Conservation (phyloP, 2,329 filamentous ascomycete species). For the Fusarium heterosporum region DNA sequence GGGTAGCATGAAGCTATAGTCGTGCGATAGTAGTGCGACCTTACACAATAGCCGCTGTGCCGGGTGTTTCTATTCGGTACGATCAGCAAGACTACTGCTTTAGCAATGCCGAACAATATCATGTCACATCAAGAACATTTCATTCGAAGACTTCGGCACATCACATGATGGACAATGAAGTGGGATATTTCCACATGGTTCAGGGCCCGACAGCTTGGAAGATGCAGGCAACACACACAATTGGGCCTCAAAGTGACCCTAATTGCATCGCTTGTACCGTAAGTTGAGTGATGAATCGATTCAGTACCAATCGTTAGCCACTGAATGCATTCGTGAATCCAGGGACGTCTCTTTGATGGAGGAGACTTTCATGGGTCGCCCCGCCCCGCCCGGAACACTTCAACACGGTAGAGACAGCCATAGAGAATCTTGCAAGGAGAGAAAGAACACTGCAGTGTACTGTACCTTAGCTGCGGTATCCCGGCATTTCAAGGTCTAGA, state of each 20-base stretch:
- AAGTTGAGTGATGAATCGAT: conserved; percentile 14
- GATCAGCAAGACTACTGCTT: conserved; percentile 9
- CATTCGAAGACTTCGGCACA: conserved; percentile 34
- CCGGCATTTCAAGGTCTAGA: conserved; percentile 23
- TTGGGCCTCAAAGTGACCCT: conserved; percentile 39
- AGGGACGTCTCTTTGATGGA: conserved; percentile 33
- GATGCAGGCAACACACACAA: conserved; percentile 33
- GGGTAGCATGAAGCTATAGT: conserved; percentile 33
- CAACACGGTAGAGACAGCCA: conserved; percentile 12
- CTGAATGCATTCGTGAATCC: conserved; percentile 13
- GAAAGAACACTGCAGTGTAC: conserved; percentile 20
- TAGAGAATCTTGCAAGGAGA: conserved; percentile 16
- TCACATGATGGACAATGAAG: conserved; percentile 35
- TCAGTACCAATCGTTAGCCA: conserved; percentile 18
- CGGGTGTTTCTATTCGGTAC: conserved; percentile 24
- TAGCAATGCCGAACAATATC: conserved; percentile 20
- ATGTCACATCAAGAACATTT: conserved; percentile 31
- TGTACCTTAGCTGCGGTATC: conserved; percentile 5
- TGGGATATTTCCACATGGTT: conserved; percentile 22
- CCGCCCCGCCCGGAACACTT: conserved; percentile 30
- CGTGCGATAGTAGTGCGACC: conserved; percentile 39
- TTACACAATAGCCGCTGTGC: conserved; percentile 34
- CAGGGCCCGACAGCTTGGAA: conserved; percentile 34
- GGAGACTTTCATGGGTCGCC: conserved; percentile 26
- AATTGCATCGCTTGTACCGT: conserved; percentile 8